Conservation (phyloP, 2,329 filamentous ascomycete species). For the Grosmannia penicillata region DNA sequence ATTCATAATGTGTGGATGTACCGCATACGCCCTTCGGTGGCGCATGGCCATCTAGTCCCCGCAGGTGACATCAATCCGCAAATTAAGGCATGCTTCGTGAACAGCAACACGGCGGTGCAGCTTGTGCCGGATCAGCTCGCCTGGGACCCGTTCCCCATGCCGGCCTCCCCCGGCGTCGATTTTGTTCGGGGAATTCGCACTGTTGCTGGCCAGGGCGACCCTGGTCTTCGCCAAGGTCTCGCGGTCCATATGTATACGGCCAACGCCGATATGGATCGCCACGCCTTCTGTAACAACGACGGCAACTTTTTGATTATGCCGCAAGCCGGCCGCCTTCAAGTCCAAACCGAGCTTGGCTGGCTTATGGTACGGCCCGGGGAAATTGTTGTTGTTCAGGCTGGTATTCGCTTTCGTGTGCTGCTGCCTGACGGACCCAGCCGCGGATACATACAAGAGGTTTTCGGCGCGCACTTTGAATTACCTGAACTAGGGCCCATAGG, state of each 20-base stretch:
- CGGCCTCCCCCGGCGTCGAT: conserved; percentile 18
- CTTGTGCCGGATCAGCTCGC: conserved; percentile 18
- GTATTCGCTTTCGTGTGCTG: conserved; percentile 47
- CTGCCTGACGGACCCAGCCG: conserved; percentile 20
- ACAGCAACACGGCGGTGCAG: conserved; percentile 29
- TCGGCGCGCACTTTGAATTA: conserved; percentile 47
- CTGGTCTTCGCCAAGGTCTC: conserved; percentile 31
- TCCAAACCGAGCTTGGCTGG: conserved; percentile 53
- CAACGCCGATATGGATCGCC: conserved; percentile 29
- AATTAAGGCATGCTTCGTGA: conserved; percentile 28
- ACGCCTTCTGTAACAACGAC: conserved; percentile 41
- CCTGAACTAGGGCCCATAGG: conserved; percentile 54
- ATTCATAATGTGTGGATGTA: conserved; percentile 21
- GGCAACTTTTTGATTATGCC: conserved; percentile 53
- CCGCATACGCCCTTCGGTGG: conserved; percentile 18
- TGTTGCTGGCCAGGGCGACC: conserved; percentile 32
- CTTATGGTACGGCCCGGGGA: conserved; percentile 47
- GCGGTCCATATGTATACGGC: conserved; percentile 33
- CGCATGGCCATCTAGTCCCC: conserved; percentile 12
- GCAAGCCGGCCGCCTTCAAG: conserved; percentile 49
- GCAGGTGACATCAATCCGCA: conserved; percentile 7
- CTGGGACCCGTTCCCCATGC: conserved; percentile 29
- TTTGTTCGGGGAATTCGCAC: conserved; percentile 33
- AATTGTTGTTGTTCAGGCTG: conserved; percentile 49
- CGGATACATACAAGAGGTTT: conserved; percentile 54